These are phyloP conservation scores for Vaucheria bursata DNA, from an alignment of 352 stramenopile genomes.

Conservation along the genomic window DNA sequence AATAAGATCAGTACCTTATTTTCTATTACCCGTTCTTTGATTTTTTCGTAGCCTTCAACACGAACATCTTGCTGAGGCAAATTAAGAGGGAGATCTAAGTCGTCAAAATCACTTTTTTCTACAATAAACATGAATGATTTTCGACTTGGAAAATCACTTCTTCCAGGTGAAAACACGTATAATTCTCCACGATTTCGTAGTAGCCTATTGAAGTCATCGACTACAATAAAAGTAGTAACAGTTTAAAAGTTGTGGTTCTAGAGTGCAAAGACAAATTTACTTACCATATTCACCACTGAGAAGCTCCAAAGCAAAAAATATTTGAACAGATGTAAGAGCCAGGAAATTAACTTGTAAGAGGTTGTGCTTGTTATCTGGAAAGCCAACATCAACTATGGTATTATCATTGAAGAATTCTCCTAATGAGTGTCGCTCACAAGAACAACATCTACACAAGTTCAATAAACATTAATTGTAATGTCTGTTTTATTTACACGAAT, in stretches of 20 bases:
- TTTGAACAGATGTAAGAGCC: slow-evolving; percentile 63
- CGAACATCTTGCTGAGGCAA: slow-evolving; percentile 57
- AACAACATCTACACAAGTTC: slow-evolving; percentile 2
- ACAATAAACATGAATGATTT: slow-evolving; percentile 66
- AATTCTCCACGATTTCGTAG: slow-evolving; percentile 74
- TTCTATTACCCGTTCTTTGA: slow-evolving; percentile 66
- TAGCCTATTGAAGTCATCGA: slow-evolving; percentile 68
- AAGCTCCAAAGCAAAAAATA: slow-evolving; percentile 82
- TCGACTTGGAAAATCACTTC: slow-evolving; percentile 53
- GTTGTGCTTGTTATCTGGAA: slow-evolving; percentile 86
- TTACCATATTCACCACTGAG: slow-evolving; percentile 79
- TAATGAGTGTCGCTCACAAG: slow-evolving; percentile 31
- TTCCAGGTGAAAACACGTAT: slow-evolving; percentile 71
- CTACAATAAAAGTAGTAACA: no score
- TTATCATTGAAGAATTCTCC: slow-evolving; percentile 28
- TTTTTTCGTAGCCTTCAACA: no score
- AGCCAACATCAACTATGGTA: slow-evolving; percentile 59
- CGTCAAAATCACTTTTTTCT: slow-evolving; percentile 60
- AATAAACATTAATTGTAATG: no score
- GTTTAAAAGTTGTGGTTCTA: no score
- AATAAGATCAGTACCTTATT: slow-evolving; percentile 47
- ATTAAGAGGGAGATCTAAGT: slow-evolving; percentile 83
- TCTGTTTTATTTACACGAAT: not conserved
- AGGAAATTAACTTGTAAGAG: slow-evolving; percentile 78
- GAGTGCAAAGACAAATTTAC: not conserved